Conservation (phyloP, 768 basidiomycete species). For the Termitomyces sp. region DNA sequence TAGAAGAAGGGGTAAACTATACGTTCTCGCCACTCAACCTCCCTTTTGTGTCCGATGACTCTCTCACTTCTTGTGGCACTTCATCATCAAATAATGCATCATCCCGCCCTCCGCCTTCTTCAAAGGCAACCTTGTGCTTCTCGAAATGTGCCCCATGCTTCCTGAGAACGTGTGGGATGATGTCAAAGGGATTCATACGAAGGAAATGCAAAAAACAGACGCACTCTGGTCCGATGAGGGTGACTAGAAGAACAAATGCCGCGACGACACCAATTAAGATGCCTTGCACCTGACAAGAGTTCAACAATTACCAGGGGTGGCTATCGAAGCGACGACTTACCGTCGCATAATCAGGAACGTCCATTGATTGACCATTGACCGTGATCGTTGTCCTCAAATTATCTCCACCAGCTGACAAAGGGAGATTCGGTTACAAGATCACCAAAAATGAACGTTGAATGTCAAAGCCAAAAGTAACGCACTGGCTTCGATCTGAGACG, state of each 20-base stretch:
- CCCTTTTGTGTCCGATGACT: constrained; percentile 6
- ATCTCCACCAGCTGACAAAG: constrained; percentile 48
- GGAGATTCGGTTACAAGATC: constrained; percentile 8
- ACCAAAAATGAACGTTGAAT: too few species aligned
- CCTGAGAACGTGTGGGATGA: constrained; percentile 21
- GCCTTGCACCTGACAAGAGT: constrained; percentile 55
- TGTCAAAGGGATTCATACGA: background rate
- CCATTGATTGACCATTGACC: constrained; percentile 31
- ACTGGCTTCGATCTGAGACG: constrained; percentile 78
- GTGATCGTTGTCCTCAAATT: constrained; percentile 46
- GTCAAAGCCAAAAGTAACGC: constrained; percentile 11
- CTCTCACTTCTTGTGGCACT: background rate
- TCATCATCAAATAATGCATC: constrained; percentile 26
- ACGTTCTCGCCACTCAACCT: constrained; percentile 3
- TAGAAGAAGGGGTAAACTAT: background rate
- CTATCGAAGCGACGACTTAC: constrained; percentile 17
- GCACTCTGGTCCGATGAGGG: constrained; percentile 71
- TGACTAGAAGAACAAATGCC: constrained; percentile 69
- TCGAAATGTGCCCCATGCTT: constrained; percentile 83
- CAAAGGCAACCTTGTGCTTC: constrained; percentile 71
- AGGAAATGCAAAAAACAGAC: constrained; percentile 19
- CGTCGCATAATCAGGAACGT: constrained; percentile 61
- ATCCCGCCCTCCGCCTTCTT: constrained; percentile 61
- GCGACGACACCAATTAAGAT: constrained; percentile 84
- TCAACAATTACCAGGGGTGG: background rate